Evolutionary conservation across 1,139 yeast genomes (phyloP), one percentile per base, ranked within the genome.

Genomic region (Nakaseomyces uthaithaninus): DNA sequence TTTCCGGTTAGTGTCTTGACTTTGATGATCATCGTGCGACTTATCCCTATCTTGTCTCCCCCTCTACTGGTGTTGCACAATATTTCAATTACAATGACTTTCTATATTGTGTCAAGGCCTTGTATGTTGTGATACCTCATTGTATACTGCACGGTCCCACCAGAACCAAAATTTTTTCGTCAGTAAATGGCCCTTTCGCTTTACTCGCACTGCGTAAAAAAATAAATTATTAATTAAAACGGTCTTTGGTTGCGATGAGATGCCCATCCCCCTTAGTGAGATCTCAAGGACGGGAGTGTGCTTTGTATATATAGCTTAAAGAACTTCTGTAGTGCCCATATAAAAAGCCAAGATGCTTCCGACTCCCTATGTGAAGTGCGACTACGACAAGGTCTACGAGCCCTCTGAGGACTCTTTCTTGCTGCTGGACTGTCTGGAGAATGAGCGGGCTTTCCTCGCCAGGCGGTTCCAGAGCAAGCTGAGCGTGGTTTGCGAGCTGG

Each of bases 381-480:
- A 75, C 44, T 69, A 64, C 43, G 67, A 65, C 16, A 66, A 64
- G 45, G 94, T 89, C 3, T 91, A 91, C 58, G 97, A 91, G 55
- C 97, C 97, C 0, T 75, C 94, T 0, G 98, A 91, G 53, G 98
- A 91, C 64, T 75, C 94, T 11, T 91, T 81, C 54, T 71, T 89
- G 9, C 65, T 91, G 11, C 64, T 91, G 28, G 98, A 91, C 59
- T 69, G 81, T 15, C 68, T 91, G 40, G 97, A 91, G 53, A 60
- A 66, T 35, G 80, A 83, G 41, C 57, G 59, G 37, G 52, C 46
- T 0, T 64, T 51, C 42, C 52, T 80, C 26, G 45, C 50, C 14
- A 43, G 52, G 11, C 56, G 58, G 33, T 72, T 69, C 44, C 20
- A 43, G 2, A 24, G 48, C 16, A 42, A 42, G 16, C 39, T 57